Evolutionary conservation across 2,329 filamentous ascomycete species (phyloP).

Genomic region (Hypoxylon sp.): DNA sequence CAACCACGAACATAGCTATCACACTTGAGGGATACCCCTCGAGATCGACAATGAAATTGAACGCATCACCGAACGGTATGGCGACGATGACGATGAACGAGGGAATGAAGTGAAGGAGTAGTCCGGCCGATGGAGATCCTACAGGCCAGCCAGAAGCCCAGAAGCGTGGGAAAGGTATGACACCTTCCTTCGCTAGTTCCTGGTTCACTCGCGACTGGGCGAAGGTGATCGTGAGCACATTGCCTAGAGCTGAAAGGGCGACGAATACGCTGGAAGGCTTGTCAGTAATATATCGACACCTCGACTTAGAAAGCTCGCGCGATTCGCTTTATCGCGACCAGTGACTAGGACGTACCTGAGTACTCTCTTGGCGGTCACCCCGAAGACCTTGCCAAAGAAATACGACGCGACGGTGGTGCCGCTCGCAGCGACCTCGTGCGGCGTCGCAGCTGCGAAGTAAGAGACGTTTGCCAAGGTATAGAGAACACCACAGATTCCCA

Average conservation of each 20-base stretch:
- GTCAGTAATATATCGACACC: neutral
- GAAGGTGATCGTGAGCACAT: slow-evolving; percentile 8
- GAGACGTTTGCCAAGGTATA: slow-evolving; percentile 4
- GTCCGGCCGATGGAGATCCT: slow-evolving; percentile 1
- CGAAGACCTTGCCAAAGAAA: slow-evolving; percentile 9
- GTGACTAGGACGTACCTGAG: neutral
- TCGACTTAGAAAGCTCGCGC: neutral
- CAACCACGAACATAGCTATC: slow-evolving; percentile 6
- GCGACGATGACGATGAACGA: slow-evolving; percentile 10
- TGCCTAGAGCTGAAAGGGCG: slow-evolving; percentile 2
- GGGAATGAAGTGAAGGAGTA: slow-evolving; percentile 6
- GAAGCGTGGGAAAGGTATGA: slow-evolving; percentile 6
- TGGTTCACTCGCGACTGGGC: slow-evolving; percentile 9
- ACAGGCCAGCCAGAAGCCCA: slow-evolving; percentile 5
- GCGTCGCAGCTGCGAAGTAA: slow-evolving; percentile 3
- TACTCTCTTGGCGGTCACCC: slow-evolving; percentile 1
- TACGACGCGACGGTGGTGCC: slow-evolving; percentile 5
- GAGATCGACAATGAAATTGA: slow-evolving; percentile 6
- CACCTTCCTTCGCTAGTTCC: slow-evolving; percentile 6
- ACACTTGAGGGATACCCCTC: slow-evolving; percentile 3
- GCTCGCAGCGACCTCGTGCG: neutral
- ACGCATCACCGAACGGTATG: slow-evolving; percentile 2
- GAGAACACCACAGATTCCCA: slow-evolving; percentile 4
- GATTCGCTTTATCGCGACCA: neutral
- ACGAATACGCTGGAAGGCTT: neutral